Evolutionary conservation across 176 grass and related monocot species (phyloP), one percentile per base, ranked within the genome.

Genomic region (Phoenix dactylifera): DNA sequence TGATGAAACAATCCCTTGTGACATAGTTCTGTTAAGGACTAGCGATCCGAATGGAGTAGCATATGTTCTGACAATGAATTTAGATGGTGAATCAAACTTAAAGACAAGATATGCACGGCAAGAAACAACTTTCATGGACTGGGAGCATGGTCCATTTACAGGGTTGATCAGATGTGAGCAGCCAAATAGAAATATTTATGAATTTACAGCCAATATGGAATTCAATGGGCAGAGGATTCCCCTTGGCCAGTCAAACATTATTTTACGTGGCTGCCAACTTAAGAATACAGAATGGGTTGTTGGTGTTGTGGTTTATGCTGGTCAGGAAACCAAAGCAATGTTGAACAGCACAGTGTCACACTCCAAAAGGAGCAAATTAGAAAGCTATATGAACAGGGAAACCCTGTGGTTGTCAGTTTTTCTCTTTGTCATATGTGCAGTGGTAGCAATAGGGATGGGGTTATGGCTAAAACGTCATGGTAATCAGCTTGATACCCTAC

Each of bases 361-460:
- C 79, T 92, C 88, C 69, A 98, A 98, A 77, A 89, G 87, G 64
- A 98, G 94, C 72, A 98, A 85, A 49, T 68, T 98, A 26, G 94
- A 98, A 71, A 98, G 84, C 69, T 98, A 92, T 68, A 98, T 98
- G 94, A 98, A 98, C 74, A 98, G 94, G 78, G 94, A 98, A 75
- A 98, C 94, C 50, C 84, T 98, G 83, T 98, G 94, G 85, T 72
- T 98, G 54, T 98, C 94, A 64, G 84, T 86, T 61, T 98, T 98
- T 76, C 94, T 98, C 56, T 92, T 85, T 76, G 83, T 88, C 51
- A 93, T 76, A 61, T 98, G 94, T 77, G 63, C 94, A 68, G 87
- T 93, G 74, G 94, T 98, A 54, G 88, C 94, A 59, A 78, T 82
- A 76, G 94, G 94, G 54, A 98, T 98, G 94, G 94, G 94, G 15